A percentile compares a stretch with the other conserved stretches of the same genome.
phyloP scores from a whole-genome alignment of 139 green algal species.

The Yamagishiella unicocca region DNA sequence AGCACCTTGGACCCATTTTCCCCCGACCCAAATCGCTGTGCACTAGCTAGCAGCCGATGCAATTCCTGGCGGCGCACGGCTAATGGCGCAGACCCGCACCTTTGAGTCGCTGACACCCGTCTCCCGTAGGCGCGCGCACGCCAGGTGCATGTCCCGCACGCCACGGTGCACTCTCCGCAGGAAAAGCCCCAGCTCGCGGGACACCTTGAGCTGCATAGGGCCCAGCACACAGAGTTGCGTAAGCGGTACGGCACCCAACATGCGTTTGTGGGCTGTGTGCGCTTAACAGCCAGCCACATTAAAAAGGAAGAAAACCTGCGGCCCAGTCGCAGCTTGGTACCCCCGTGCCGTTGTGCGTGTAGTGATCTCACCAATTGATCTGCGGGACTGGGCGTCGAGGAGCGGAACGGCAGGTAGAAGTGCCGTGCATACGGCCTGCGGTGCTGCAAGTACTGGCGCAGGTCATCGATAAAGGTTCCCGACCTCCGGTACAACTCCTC shows the following conservation, averaged over 20 bases:
- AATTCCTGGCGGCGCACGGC: too few species aligned
- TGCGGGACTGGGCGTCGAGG: not conserved
- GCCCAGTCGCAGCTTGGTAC: too few species aligned
- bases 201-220: constrained; percentile 37
- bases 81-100: too few species aligned
- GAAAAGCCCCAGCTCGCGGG: constrained; percentile 52
- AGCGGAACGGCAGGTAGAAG: constrained; percentile 55
- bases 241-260: not conserved
- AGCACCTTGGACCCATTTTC: too few species aligned
- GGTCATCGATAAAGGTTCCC: constrained; percentile 39
- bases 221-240: not conserved
- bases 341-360: too few species aligned
- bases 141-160: constrained; percentile 41
- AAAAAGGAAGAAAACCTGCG: too few species aligned
- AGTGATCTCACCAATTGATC: constrained; percentile 40
- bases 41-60: too few species aligned
- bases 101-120: not conserved
- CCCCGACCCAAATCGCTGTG: too few species aligned
- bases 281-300: too few species aligned
- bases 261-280: too few species aligned
- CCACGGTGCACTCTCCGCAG: constrained; percentile 44
- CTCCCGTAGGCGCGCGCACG: not conserved
- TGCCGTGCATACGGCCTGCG: constrained; percentile 56
- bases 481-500: constrained; percentile 29
- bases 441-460: constrained; percentile 56